Base-by-base conservation (phyloP, 345 rosid genomes). In the Bretschneidera sinensis region DNA sequence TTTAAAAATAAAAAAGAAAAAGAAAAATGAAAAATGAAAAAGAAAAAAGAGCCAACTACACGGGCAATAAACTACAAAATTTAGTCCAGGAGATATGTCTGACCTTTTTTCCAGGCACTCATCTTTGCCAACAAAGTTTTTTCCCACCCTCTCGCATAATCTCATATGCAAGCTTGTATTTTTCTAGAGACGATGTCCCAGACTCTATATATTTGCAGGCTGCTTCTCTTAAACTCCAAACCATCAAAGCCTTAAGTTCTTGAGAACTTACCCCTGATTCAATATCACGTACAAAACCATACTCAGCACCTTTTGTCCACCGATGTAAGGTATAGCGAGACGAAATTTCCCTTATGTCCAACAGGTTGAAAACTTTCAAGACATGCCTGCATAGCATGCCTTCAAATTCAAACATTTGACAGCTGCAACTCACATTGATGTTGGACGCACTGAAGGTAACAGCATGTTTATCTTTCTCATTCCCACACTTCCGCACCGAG, bases 351-450 rank as follows among this genome's bases (percentile, higher is more conserved):
- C 79, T 76, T 20, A 89, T 64, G 43, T 81, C 83, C 75, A 92
- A 51, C 59, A 86, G 66, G 51, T 85, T 82, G 72, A 87, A 87
- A 61, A 92, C 84, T 75, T 84, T 87, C 66, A 89, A 70, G 62
- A 81, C 71, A 63, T 92, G 98, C 45, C 95, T 77, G 71, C 98
- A 89, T n/a, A 92, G 76, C 33, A 89, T 64, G 17, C 98, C 98
- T 73, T 83, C 89, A 57, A 80, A 85, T 75, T 92, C 98, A 69
- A 92, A 92, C 98, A 89, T 87, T 61, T 79, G 92, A 66, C 98
- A 92, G 71, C 95, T 79, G 52, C 98, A 92, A 63, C 82, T 79
- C 43, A 80, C 86, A 69, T 75, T 78, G 22, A 82, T 77, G 74
- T 81, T 78, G 54, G 87, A 73, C 13, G 86, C 77, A 60, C 84